These are phyloP conservation scores for Leccinum ochraceum DNA, from an alignment of 768 basidiomycete genomes.

Conservation along the genomic window DNA sequence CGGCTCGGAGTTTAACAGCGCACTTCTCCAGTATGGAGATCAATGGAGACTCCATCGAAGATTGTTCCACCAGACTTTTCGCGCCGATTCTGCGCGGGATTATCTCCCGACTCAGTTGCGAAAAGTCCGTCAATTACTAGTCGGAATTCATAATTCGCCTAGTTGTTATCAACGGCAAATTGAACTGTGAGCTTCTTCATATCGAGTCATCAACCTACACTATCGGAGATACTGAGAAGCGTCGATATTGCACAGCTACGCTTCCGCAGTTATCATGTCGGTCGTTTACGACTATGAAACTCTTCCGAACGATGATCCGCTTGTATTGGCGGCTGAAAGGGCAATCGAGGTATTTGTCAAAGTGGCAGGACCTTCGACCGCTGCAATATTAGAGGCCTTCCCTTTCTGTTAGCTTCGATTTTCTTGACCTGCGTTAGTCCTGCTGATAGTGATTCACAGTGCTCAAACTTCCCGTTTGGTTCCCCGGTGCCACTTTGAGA, in stretches of 20 bases:
- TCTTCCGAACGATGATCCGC: slow-evolving; percentile 27
- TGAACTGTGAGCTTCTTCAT: slow-evolving; percentile 28
- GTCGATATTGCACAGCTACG: slow-evolving; percentile 24
- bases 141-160: slow-evolving; percentile 24
- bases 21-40: slow-evolving; percentile 32
- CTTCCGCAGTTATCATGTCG: slow-evolving; percentile 35
- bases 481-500: slow-evolving; percentile 37
- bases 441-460: slow-evolving; percentile 25
- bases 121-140: slow-evolving; percentile 30
- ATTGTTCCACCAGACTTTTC: slow-evolving; percentile 35
- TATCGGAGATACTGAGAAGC: slow-evolving; percentile 7
- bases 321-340: slow-evolving; percentile 31
- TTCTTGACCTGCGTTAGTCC: neutral
- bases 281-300: slow-evolving; percentile 36
- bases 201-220: neutral
- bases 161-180: slow-evolving; percentile 30
- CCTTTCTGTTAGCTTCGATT: slow-evolving; percentile 31
- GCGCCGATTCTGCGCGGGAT: slow-evolving; percentile 27
- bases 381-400: slow-evolving; percentile 32
- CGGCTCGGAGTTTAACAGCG: slow-evolving; percentile 34
- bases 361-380: slow-evolving; percentile 26
- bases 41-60: slow-evolving; percentile 34
- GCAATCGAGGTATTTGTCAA: slow-evolving; percentile 30
- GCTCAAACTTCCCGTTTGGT: slow-evolving; percentile 34
- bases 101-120: slow-evolving; percentile 30